phyloP scores from a whole-genome alignment of 1,284 basidiomycete species.

The Pholiota adiposa region DNA sequence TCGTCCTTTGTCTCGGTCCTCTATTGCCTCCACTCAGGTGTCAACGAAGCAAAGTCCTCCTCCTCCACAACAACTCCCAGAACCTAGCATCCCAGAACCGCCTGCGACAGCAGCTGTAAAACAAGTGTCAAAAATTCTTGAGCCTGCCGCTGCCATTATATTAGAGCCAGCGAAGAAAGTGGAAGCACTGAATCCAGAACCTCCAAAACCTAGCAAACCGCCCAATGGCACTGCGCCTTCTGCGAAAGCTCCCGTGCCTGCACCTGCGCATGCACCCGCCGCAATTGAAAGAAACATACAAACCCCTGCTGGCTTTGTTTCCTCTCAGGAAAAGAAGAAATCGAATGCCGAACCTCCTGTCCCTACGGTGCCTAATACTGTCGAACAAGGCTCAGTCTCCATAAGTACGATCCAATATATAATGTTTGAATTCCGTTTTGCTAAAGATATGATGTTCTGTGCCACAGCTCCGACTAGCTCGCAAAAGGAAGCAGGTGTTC shows the following conservation, averaged over 20 bases:
- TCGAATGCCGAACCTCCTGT: conserved; percentile 9
- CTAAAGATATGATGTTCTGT: conserved; percentile 10
- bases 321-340: conserved; percentile 17
- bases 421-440: conserved; percentile 5
- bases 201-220: conserved; percentile 1
- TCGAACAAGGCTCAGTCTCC: conserved; percentile 1
- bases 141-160: neutral
- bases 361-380: conserved; percentile 6
- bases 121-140: neutral
- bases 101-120: neutral
- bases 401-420: conserved; percentile 16
- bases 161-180: neutral
- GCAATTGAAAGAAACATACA: conserved; percentile 8
- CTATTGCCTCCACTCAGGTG: conserved; percentile 41
- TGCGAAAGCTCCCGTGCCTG: too few species aligned
- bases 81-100: neutral
- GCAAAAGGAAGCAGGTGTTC: neutral
- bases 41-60: conserved; percentile 30
- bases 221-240: conserved; percentile 1
- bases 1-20: conserved; percentile 39
- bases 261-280: neutral
- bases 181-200: conserved; percentile 1
- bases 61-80: conserved; percentile 3
- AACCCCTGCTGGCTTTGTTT: conserved; percentile 10
- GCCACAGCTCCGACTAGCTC: conserved; percentile 9